Evolutionary conservation across 2,329 filamentous ascomycete species (phyloP), one percentile per base, ranked within the genome.

Genomic region (Xylariaceae sp.): DNA sequence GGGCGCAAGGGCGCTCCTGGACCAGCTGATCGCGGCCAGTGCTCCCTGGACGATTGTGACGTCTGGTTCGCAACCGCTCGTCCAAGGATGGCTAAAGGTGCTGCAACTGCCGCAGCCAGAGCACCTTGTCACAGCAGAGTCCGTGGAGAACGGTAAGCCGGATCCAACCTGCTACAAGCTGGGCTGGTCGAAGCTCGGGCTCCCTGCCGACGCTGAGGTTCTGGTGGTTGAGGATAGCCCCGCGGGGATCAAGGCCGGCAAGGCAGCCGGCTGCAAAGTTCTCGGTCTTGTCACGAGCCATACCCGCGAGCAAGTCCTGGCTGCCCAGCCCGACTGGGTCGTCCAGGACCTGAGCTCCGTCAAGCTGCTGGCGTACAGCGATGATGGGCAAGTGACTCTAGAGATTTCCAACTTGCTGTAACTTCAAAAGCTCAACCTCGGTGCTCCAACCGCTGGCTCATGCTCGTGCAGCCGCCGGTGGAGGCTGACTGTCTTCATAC

Each of bases 151-250:
- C 50, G 85, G 85, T 44, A 90, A 90, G 68, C 85, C 85, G 0
- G 81, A 89, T 60, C 85, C 85, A 17, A 64, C 73, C 11, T 87
- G 85, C 66, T 90, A 89, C 61, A 61, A 70, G 35, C 69, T 88
- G 36, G 85, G 84, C 12, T 75, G 78, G 32, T 68, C 75, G 50
- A 73, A 73, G 46, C 70, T 89, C 12, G 71, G 70, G 1, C 60
- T 80, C 14, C 59, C 69, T 14, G 68, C 66, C 23, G 57, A 59
- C 11, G 62, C 66, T 38, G 63, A 67, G 21, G 64, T 90, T 30
- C 69, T 95, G 39, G 89, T 96, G 34, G 67, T 95, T 26, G 89
- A 96, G 65, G 89, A 96, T 66, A 86, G 86, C 40, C 88, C 89
- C 4, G 86, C 88, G 6, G 89, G 89, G 4, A 86, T 95, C 56